Percentiles rank a stretch among this genome's conserved stretches.
Conservation (phyloP, 495 filamentous ascomycete genomes). For the Lasiosphaeris hirsuta region DNA sequence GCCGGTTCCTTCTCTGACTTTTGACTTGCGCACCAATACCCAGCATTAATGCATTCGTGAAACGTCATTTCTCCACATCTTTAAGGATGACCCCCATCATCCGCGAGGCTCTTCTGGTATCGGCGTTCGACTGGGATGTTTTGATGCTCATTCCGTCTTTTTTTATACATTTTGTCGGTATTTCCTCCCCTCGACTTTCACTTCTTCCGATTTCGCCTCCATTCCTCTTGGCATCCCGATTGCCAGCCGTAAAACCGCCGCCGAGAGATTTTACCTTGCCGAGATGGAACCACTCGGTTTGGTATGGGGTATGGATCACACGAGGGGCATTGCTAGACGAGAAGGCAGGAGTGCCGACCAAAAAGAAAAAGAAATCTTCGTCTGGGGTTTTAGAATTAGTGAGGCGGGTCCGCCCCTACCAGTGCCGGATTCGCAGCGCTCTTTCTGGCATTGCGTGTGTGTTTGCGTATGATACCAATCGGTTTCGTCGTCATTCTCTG, state of each 20-base stretch:
- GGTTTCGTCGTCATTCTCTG: conserved; percentile 11
- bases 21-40: conserved; percentile 45
- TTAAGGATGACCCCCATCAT: conserved; percentile 21
- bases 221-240: not conserved
- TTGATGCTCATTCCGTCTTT: conserved; percentile 30
- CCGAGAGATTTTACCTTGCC: too few species aligned
- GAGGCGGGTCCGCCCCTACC: conserved; percentile 13
- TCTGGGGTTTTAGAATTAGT: conserved; percentile 6
- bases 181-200: not conserved
- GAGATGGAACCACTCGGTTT: not conserved
- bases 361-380: not conserved
- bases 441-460: not conserved
- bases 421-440: conserved; percentile 16
- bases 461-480: conserved; percentile 1
- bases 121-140: conserved; percentile 29
- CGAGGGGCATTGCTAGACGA: too few species aligned
- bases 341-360: not conserved
- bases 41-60: conserved; percentile 51
- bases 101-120: conserved; percentile 24
- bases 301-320: not conserved
- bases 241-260: too few species aligned
- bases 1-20: conserved; percentile 25
- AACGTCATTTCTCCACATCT: conserved; percentile 37
- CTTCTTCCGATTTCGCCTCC: conserved; percentile 14
- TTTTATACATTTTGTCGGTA: conserved; percentile 18